Evolutionary conservation across 108 stramenopile species (phyloP).

Genomic region (Cyclotella baltica): DNA sequence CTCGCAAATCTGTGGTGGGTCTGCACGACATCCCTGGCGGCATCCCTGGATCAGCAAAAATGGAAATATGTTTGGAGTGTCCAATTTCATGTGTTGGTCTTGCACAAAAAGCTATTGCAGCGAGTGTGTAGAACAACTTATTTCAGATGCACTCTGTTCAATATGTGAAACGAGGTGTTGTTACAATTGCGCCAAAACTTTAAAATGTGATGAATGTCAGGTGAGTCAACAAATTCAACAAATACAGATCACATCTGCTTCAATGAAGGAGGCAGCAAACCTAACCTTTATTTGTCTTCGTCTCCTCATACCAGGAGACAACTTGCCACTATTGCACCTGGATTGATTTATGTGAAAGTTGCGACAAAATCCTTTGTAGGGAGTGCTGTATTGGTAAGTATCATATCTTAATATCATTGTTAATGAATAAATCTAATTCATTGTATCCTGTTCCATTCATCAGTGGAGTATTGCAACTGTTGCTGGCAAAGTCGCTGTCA

Average conservation of each 20-base stretch:
- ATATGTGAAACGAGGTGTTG: neutral
- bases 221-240: neutral
- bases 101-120: neutral
- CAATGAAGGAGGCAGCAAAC: too few species aligned
- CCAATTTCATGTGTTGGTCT: neutral
- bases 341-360: neutral
- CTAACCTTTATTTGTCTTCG: too few species aligned
- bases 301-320: too few species aligned
- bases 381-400: neutral
- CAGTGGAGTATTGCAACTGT: neutral
- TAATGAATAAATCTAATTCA: neutral
- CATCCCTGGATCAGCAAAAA: neutral
- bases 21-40: too few species aligned
- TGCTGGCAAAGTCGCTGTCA: too few species aligned
- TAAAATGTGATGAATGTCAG: neutral
- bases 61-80: neutral
- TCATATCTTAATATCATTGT: neutral
- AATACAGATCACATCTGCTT: neutral
- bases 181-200: neutral
- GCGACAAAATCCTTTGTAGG: neutral
- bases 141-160: neutral
- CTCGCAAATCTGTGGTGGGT: neutral
- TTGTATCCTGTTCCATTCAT: neutral
- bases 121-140: too few species aligned
- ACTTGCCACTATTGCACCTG: neutral